Conservation (phyloP, 2,329 filamentous ascomycete genomes). For the Aaosphaeria pasadenensis region DNA sequence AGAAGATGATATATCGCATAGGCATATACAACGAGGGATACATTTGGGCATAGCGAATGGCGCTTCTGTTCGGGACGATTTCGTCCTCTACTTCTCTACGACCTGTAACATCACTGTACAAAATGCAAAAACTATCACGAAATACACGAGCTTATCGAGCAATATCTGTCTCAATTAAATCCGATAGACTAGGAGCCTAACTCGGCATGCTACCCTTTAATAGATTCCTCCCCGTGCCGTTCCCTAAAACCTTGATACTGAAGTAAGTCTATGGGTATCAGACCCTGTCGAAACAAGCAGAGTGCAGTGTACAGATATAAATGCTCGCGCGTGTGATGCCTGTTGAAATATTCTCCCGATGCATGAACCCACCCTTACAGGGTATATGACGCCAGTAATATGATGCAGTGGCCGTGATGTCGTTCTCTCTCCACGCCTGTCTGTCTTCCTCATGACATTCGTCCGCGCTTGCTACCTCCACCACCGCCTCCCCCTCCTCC, state of each 20-base stretch:
- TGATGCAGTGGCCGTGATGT: neutral
- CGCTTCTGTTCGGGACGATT: no score
- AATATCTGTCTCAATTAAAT: no score
- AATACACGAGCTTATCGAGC: no score
- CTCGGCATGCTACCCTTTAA: no score
- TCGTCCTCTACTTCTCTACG: no score
- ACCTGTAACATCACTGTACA: no score
- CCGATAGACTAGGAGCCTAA: no score
- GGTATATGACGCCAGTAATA: neutral
- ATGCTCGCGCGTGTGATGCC: neutral
- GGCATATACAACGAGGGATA: neutral
- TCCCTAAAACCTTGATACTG: neutral
- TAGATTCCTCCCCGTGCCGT: no score
- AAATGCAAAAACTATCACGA: no score
- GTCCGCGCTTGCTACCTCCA: slow-evolving; percentile 39
- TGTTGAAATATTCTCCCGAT: neutral
- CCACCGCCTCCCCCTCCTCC: slow-evolving; percentile 41
- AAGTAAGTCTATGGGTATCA: neutral
- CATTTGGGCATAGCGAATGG: neutral
- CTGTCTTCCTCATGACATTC: slow-evolving; percentile 28
- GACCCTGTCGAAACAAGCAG: neutral
- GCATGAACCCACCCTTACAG: neutral
- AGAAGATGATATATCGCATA: neutral
- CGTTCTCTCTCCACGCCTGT: neutral
- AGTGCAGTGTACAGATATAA: neutral